phyloP scores from a whole-genome alignment of 208 protist species.

The Vickermania ingenoplastis region DNA sequence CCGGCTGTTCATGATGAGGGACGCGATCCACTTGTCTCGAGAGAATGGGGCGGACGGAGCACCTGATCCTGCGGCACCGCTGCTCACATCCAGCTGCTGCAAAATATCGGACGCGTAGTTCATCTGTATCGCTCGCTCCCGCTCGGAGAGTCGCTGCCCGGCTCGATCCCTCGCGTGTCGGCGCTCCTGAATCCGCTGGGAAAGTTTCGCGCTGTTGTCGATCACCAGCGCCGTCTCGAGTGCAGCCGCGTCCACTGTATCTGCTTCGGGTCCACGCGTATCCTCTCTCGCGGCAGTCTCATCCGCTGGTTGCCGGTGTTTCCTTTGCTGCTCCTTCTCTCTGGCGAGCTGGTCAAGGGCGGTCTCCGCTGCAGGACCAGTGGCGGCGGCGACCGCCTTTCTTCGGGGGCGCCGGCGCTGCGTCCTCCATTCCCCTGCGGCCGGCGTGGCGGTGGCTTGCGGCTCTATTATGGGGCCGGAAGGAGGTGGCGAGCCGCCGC shows the following conservation, averaged over 20 bases:
- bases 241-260: not conserved
- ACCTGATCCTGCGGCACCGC: conserved; percentile 6
- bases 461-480: too few relatives aligned
- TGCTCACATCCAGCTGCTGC: conserved; percentile 7
- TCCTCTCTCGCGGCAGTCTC: not conserved
- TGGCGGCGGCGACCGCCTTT: too few relatives aligned
- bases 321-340: too few relatives aligned
- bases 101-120: conserved; percentile 41
- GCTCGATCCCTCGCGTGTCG: not conserved
- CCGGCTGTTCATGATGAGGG: conserved; percentile 35
- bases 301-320: too few relatives aligned
- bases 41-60: conserved; percentile 29
- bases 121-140: conserved; percentile 32
- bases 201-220: not conserved
- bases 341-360: too few relatives aligned
- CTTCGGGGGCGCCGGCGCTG: too few relatives aligned
- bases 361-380: too few relatives aligned
- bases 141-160: conserved; percentile 21
- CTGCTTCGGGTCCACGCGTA: not conserved
- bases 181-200: not conserved
- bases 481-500: not conserved
- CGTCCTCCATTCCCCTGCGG: too few relatives aligned
- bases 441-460: too few relatives aligned
- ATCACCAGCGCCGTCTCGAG: not conserved
- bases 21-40: conserved; percentile 52